These are phyloP conservation scores for Erysimum cheiranthoides DNA, from an alignment of 345 rosid species.

Conservation along the genomic window DNA sequence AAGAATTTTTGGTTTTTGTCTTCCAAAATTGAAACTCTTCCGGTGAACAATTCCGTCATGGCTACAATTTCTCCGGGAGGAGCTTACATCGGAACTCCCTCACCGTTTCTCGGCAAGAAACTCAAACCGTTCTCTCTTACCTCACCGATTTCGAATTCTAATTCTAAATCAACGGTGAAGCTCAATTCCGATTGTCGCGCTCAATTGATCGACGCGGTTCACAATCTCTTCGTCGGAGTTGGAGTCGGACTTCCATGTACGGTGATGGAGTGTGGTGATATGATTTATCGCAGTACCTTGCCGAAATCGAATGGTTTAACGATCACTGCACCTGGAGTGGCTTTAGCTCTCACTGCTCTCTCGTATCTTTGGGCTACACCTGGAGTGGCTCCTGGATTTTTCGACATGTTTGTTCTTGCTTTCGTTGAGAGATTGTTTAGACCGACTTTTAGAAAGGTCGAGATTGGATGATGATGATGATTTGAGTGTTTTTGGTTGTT, in stretches of 20 bases:
- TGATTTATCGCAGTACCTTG: constrained; percentile 90
- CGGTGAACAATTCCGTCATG: constrained; percentile 49
- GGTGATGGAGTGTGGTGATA: constrained; percentile 97
- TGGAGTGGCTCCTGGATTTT: constrained; percentile 98
- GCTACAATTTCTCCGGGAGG: constrained; percentile 69
- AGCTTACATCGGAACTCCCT: constrained; percentile 52
- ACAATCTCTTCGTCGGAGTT: constrained; percentile 82
- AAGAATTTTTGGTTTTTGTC: constrained; percentile 8
- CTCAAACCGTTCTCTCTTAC: constrained; percentile 45
- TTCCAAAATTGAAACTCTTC: constrained; percentile 31
- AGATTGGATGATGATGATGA: constrained; percentile 3
- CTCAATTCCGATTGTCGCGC: constrained; percentile 55
- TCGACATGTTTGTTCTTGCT: constrained; percentile 95
- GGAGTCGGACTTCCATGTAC: constrained; percentile 98
- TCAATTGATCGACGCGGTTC: constrained; percentile 64
- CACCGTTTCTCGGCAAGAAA: constrained; percentile 73
- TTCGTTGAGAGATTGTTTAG: constrained; percentile 85
- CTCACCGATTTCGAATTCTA: constrained; percentile 42
- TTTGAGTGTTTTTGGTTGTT: background rate
- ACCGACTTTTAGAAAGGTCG: constrained; percentile 75
- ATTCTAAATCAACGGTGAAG: constrained; percentile 43
- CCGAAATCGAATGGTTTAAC: constrained; percentile 82
- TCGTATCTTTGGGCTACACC: constrained; percentile 99
- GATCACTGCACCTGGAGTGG: constrained; percentile 79
- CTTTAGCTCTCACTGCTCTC: constrained; percentile 73